phyloP scores from a whole-genome alignment of 83 land plant species.

The Larix sibirica region DNA sequence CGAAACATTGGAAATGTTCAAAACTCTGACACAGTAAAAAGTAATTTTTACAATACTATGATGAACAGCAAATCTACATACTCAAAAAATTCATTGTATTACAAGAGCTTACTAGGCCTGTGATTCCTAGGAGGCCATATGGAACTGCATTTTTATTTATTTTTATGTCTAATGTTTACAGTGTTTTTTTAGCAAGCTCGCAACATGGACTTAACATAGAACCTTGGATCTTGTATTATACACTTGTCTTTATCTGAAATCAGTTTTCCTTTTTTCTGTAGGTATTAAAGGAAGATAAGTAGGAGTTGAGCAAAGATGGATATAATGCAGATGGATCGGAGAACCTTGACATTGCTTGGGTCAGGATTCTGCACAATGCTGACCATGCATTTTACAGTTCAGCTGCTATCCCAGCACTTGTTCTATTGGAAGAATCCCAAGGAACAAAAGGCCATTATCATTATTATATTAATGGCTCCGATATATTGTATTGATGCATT shows the following conservation, averaged over 20 bases:
- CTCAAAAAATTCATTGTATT: background rate
- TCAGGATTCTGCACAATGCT: constrained; percentile 63
- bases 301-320: constrained; percentile 9
- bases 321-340: constrained; percentile 17
- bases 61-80: too few species aligned
- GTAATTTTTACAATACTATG: too few species aligned
- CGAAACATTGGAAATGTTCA: too few species aligned
- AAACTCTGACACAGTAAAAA: too few species aligned
- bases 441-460: constrained; percentile 87
- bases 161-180: background rate
- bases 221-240: too few species aligned
- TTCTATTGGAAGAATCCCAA: constrained; percentile 97
- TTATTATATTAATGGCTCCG: constrained; percentile 95
- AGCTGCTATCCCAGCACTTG: constrained; percentile 79
- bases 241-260: background rate
- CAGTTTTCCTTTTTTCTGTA: background rate
- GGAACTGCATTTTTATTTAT: background rate
- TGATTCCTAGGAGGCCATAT: background rate
- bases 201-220: background rate
- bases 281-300: background rate
- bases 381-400: constrained; percentile 75
- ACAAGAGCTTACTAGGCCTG: background rate
- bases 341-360: constrained; percentile 57
- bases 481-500: constrained; percentile 85
- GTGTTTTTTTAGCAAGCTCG: background rate